Evolutionary conservation across 371 early-diverging fungal species (phyloP).

Genomic region (Dentiscutata heterogama): DNA sequence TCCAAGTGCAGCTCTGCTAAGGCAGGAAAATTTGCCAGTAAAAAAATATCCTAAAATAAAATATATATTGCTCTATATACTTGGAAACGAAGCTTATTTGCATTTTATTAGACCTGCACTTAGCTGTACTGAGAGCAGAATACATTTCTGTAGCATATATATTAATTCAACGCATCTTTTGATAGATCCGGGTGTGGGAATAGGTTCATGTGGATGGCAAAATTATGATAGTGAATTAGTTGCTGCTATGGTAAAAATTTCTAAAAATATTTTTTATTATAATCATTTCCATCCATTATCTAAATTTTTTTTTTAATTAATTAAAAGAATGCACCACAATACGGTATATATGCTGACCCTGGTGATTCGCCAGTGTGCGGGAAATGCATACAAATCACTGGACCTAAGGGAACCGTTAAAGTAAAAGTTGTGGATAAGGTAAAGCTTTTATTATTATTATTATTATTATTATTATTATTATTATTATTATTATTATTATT

Average conservation of each 20-base stretch:
- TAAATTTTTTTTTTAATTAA: background rate
- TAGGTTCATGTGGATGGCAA: conserved; percentile 25
- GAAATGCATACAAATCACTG: conserved; percentile 42
- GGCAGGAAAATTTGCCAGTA: too few relatives aligned
- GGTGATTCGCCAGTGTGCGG: conserved; percentile 45
- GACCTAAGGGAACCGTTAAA: conserved; percentile 45
- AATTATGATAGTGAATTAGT: conserved; percentile 35
- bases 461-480: background rate
- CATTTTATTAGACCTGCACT: too few relatives aligned
- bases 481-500: background rate
- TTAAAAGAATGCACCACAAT: conserved; percentile 40
- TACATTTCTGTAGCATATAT: too few relatives aligned
- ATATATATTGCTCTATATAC: too few relatives aligned
- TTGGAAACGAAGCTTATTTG: too few relatives aligned
- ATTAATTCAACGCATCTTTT: background rate
- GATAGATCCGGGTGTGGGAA: conserved; percentile 35
- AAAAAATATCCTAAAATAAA: too few relatives aligned
- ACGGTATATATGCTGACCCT: conserved; percentile 24
- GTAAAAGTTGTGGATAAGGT: conserved; percentile 46
- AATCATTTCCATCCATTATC: background rate
- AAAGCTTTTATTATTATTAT: background rate
- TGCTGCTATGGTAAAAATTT: conserved; percentile 31
- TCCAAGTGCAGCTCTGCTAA: too few relatives aligned
- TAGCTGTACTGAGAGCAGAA: too few relatives aligned
- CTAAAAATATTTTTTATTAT: background rate